Percentiles rank a stretch among this genome's conserved stretches.
Evolutionary conservation across 805 yeast species (phyloP).

Genomic region (Teunomyces funiuensis): DNA sequence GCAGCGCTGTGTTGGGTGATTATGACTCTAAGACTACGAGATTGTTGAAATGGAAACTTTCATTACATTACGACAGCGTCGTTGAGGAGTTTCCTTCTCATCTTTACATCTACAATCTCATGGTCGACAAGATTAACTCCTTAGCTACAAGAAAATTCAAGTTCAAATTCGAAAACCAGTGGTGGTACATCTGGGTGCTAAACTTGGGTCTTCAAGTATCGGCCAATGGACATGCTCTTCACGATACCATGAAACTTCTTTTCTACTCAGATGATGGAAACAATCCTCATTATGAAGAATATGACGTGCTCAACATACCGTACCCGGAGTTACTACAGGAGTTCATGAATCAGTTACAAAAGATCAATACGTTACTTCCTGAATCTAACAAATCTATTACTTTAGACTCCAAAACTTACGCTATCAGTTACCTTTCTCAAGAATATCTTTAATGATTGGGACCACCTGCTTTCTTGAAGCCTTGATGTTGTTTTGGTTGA

Average conservation of each 20-base stretch:
- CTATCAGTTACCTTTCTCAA: constrained; percentile 18
- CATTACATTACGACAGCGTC: constrained; percentile 1
- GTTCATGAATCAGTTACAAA: constrained; percentile 16
- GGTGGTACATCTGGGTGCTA: constrained; percentile 35
- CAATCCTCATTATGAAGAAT: constrained; percentile 14
- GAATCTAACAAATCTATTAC: constrained; percentile 11
- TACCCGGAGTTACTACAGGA: constrained; percentile 14
- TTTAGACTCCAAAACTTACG: constrained; percentile 18
- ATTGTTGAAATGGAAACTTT: constrained; percentile 12
- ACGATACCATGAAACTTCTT: constrained; percentile 30
- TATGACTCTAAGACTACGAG: constrained; percentile 15
- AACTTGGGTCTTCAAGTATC: constrained; percentile 34
- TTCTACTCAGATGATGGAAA: constrained; percentile 15
- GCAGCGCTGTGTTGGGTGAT: constrained; percentile 43
- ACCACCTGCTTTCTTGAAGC: constrained; percentile 89
- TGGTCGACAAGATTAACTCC: constrained; percentile 40
- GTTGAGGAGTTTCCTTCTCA: constrained; percentile 19
- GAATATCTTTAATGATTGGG: constrained; percentile 48
- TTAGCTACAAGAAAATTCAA: constrained; percentile 36
- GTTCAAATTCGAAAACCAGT: constrained; percentile 12
- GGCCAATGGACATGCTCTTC: constrained; percentile 13
- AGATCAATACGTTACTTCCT: constrained; percentile 21
- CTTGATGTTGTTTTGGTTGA: constrained; percentile 48
- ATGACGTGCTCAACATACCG: constrained; percentile 17
- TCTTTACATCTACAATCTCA: constrained; percentile 20